These are phyloP conservation scores for Plasmodium cynomolgi DNA, from an alignment of 169 alveolate genomes.

Conservation along the genomic window DNA sequence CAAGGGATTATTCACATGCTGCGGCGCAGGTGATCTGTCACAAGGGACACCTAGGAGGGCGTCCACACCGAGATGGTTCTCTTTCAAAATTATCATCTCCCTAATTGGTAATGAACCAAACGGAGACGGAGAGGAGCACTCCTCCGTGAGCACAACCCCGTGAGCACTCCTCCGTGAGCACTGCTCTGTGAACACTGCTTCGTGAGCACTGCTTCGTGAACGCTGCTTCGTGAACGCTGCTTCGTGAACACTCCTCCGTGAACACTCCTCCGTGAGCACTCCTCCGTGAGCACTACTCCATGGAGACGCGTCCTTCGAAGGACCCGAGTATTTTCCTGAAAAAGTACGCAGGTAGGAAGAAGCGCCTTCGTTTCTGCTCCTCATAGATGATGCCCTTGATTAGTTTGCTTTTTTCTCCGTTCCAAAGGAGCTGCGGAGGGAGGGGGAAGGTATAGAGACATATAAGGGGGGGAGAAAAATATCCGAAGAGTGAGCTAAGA, in stretches of 20 bases:
- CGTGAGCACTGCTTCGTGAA: too few species aligned
- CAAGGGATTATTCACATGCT: slow-evolving; percentile 30
- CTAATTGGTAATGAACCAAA: background rate
- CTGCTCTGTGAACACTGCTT: too few species aligned
- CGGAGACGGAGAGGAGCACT: background rate
- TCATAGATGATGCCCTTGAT: slow-evolving; percentile 53
- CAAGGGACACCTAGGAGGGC: background rate
- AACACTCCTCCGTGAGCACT: background rate
- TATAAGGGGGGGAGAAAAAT: background rate
- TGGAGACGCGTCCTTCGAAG: slow-evolving; percentile 20
- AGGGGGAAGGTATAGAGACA: background rate
- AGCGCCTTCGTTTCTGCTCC: slow-evolving; percentile 21
- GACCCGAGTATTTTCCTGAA: slow-evolving; percentile 52
- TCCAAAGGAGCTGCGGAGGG: slow-evolving; percentile 51
- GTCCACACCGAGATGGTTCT: background rate
- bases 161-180: too few species aligned
- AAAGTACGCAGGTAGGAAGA: slow-evolving; percentile 24
- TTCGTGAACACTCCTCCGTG: too few species aligned
- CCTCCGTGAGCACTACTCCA: background rate
- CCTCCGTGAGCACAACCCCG: too few species aligned
- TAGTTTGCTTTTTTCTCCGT: slow-evolving; percentile 44
- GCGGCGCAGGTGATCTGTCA: slow-evolving; percentile 4
- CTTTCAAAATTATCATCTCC: background rate
- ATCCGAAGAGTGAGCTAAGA: background rate
- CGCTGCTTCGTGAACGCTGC: too few species aligned